Evolutionary conservation across 805 yeast genomes (phyloP).

Genomic region (Metschnikowia cubensis): DNA sequence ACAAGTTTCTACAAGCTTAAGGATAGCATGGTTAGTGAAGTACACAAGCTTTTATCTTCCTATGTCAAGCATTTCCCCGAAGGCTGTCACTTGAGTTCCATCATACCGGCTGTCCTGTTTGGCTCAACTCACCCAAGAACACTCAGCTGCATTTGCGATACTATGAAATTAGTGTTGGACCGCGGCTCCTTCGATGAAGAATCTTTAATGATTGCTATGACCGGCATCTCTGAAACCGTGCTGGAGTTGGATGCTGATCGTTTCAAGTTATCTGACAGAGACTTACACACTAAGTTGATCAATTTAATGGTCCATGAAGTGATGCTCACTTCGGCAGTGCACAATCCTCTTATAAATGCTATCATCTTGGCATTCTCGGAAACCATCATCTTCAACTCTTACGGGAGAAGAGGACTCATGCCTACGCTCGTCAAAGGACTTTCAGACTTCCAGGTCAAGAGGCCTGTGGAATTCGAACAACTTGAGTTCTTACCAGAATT

Average conservation of each 20-base stretch:
- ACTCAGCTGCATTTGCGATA: conserved; percentile 23
- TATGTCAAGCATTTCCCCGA: conserved; percentile 12
- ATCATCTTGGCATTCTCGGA: conserved; percentile 32
- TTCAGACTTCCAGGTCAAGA: conserved; percentile 38
- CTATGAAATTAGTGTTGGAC: conserved; percentile 17
- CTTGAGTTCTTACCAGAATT: conserved; percentile 50
- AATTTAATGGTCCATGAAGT: conserved; percentile 42
- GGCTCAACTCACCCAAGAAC: conserved; percentile 22
- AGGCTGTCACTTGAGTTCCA: neutral
- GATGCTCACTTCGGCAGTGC: conserved; percentile 36
- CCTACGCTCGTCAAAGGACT: conserved; percentile 54
- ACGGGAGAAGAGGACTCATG: conserved; percentile 63
- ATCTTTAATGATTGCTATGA: conserved; percentile 17
- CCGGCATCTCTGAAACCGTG: conserved; percentile 51
- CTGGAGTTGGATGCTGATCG: conserved; percentile 52
- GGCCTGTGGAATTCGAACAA: conserved; percentile 33
- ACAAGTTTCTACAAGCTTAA: conserved; percentile 41
- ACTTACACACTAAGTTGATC: conserved; percentile 56
- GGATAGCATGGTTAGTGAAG: conserved; percentile 36
- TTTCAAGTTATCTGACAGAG: conserved; percentile 59
- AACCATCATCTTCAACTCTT: conserved; percentile 46
- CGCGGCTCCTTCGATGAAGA: conserved; percentile 4
- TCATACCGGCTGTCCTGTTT: conserved; percentile 14
- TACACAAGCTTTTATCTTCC: conserved; percentile 16
- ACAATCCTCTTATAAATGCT: conserved; percentile 23